phyloP scores from a whole-genome alignment of 805 yeast genomes.

The Schwanniomyces pseudopolymorphus region DNA sequence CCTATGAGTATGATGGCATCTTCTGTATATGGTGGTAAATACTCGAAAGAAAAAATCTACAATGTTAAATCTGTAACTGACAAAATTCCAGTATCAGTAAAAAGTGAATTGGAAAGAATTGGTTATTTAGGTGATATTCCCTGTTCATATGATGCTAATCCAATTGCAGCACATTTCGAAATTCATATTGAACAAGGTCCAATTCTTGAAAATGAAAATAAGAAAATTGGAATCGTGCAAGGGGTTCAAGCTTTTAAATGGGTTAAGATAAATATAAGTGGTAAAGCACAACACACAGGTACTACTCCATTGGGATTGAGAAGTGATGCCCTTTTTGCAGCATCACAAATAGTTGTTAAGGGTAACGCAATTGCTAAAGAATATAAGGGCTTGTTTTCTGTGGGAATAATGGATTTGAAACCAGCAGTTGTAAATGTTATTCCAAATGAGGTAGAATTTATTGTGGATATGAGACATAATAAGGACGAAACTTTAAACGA shows the following conservation, averaged over 20 bases:
- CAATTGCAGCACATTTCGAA: slow-evolving; percentile 69
- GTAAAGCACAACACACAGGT: slow-evolving; percentile 72
- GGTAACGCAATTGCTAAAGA: slow-evolving; percentile 56
- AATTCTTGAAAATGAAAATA: slow-evolving; percentile 53
- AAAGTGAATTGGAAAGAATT: slow-evolving; percentile 55
- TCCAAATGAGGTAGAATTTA: slow-evolving; percentile 59
- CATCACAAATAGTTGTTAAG: slow-evolving; percentile 54
- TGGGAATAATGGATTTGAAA: slow-evolving; percentile 55
- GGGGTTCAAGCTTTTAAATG: slow-evolving; percentile 70
- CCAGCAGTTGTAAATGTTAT: slow-evolving; percentile 70
- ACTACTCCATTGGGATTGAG: slow-evolving; percentile 66
- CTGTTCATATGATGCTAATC: slow-evolving; percentile 50
- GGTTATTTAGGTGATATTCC: slow-evolving; percentile 58
- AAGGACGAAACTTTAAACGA: slow-evolving; percentile 40
- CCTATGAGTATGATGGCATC: slow-evolving; percentile 69
- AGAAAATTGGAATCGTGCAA: slow-evolving; percentile 61
- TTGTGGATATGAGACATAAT: slow-evolving; percentile 60
- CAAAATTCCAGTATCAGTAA: slow-evolving; percentile 45
- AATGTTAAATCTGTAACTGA: slow-evolving; percentile 55
- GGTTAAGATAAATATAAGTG: slow-evolving; percentile 56
- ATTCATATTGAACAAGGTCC: slow-evolving; percentile 81
- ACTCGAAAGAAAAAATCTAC: slow-evolving; percentile 49
- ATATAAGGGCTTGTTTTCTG: slow-evolving; percentile 54
- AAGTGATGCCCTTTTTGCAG: slow-evolving; percentile 60
- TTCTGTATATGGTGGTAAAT: slow-evolving; percentile 62